Evolutionary conservation across 2,329 filamentous ascomycete genomes (phyloP), one percentile per base, ranked within the genome.

Genomic region (Aspergillus sp.): DNA sequence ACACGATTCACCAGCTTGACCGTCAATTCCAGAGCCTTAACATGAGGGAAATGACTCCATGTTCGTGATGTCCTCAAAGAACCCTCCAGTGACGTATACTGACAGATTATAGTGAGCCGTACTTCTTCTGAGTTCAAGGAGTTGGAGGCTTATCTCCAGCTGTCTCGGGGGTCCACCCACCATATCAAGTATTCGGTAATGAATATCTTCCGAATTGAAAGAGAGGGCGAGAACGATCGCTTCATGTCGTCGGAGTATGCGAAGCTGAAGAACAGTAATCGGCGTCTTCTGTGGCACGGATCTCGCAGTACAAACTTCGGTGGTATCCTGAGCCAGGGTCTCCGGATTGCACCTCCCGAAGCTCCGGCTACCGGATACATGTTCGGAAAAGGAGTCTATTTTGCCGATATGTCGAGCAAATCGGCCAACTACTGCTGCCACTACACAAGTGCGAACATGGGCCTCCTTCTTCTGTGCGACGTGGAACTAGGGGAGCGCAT

Each of bases 361-460:
- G 90, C 90, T 0, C 91, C 90, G 0, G 85, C 85, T 0, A 82
- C 79, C 4, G 89, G 89, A 1, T 91, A 93, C 75, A 93, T 93
- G 88, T 95, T 95, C 60, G 90, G 87, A 52, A 95, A 95, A 70
- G 90, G 90, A 42, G 88, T 95, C 44, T 95, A 95, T 66, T 81
- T 95, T 2, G 90, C 90, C 2, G 90, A 95, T 63, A 91, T 91
- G 79, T 87, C 84, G 0, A 87, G 83, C 66, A 95, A 95, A 73
- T 90, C 87, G 2, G 89, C 89, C 14, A 83, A 83, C 61, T 95
- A 95, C 73, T 94, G 89, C 67, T 80, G 71, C 48, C 67, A 83
- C 0, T 67, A 73, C 58, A 79, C 75, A 54, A 88, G 86, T n/a
- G 82, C 80, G n/a, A 81, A 83, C 17, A 83, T 85, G 19, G 90